These are phyloP conservation scores for Sapria himalayana DNA, from an alignment of 345 rosid species.

Conservation along the genomic window DNA sequence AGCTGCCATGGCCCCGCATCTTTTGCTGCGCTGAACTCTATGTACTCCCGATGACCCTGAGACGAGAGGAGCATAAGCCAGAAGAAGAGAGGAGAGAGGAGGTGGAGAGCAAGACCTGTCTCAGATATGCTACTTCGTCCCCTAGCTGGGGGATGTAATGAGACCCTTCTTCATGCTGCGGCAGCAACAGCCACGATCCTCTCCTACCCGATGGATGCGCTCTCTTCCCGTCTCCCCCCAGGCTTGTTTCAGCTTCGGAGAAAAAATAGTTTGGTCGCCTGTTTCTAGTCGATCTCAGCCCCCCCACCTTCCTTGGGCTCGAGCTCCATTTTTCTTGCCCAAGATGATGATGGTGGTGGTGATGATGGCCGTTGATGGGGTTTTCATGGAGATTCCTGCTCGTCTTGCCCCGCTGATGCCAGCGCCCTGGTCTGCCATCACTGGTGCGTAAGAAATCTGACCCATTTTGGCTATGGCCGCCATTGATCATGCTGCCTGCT, in stretches of 20 bases:
- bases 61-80: conserved; percentile 5
- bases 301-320: conserved; percentile 38
- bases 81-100: conserved; percentile 4
- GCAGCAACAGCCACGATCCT: conserved; percentile 68
- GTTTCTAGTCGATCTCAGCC: conserved; percentile 64
- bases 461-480: too few relatives aligned
- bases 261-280: conserved; percentile 43
- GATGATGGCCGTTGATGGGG: conserved; percentile 15
- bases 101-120: conserved; percentile 39
- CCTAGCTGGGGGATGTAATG: conserved; percentile 86
- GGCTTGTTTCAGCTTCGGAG: conserved; percentile 45
- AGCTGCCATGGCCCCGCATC: conserved; percentile 64
- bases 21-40: conserved; percentile 16
- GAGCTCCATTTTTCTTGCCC: conserved; percentile 44
- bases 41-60: conserved; percentile 91
- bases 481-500: too few relatives aligned
- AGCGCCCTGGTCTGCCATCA: conserved; percentile 11
- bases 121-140: conserved; percentile 69
- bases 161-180: conserved; percentile 66
- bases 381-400: conserved; percentile 6
- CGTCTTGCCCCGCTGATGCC: conserved; percentile 17
- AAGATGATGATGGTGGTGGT: too few relatives aligned
- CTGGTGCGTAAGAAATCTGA: too few relatives aligned
- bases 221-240: conserved; percentile 26
- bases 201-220: conserved; percentile 28